phyloP scores from a whole-genome alignment of 1,284 basidiomycete species.

The Ustilago trichophora region DNA sequence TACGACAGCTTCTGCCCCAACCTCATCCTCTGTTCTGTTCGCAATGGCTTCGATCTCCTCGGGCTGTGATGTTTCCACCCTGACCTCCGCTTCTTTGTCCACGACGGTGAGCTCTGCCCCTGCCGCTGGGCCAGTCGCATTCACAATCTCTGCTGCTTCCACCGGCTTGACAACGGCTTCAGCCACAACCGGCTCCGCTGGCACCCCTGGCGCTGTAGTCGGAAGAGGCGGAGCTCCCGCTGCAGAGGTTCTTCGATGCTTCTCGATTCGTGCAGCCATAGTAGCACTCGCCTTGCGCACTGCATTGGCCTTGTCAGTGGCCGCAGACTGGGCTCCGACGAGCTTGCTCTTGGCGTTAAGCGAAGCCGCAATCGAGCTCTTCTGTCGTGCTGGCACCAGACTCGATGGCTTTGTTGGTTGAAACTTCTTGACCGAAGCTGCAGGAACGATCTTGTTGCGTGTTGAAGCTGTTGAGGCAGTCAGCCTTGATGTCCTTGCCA shows the following conservation, averaged over 20 bases:
- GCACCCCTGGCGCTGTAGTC: background rate
- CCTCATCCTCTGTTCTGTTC: background rate
- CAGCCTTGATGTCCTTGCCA: slow-evolving; percentile 6
- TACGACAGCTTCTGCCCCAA: too few species aligned
- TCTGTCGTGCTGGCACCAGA: slow-evolving; percentile 2
- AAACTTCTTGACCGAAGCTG: slow-evolving; percentile 21
- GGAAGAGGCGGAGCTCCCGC: background rate
- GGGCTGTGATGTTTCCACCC: too few species aligned
- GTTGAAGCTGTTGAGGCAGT: slow-evolving; percentile 35
- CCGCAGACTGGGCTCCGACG: slow-evolving; percentile 5
- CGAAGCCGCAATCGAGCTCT: slow-evolving; percentile 25
- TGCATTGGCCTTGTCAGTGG: slow-evolving; percentile 3
- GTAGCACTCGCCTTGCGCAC: slow-evolving; percentile 13
- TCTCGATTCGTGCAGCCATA: slow-evolving; percentile 13
- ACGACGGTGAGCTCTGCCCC: too few species aligned
- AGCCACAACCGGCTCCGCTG: background rate
- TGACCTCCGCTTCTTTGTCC: too few species aligned
- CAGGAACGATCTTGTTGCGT: slow-evolving; percentile 34
- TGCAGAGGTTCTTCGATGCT: slow-evolving; percentile 8
- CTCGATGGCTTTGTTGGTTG: slow-evolving; percentile 24
- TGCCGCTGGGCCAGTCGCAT: too few species aligned
- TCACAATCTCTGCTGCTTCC: background rate
- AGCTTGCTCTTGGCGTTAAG: slow-evolving; percentile 28
- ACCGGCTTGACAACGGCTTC: background rate
- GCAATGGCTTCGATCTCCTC: background rate